A percentile compares a stretch with the other conserved stretches of the same genome.
Conservation (phyloP, 495 filamentous ascomycete species). For the Podospora pseudopauciseta region DNA sequence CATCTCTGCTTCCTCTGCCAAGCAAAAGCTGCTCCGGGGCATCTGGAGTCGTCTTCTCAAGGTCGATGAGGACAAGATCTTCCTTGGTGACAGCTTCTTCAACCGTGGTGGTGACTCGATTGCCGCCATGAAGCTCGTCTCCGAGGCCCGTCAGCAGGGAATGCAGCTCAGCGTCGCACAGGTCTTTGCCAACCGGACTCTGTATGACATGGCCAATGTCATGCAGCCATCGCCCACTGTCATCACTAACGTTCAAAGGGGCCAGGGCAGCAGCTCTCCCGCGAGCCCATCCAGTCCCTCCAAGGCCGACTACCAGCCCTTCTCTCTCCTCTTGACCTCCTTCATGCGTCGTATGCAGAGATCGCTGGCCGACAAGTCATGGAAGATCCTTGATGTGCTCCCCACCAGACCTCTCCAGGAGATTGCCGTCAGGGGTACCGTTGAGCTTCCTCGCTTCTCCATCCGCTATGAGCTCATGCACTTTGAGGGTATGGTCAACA, state of each 20-base stretch:
- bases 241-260: neutral
- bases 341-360: constrained; percentile 8
- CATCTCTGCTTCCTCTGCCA: constrained; percentile 29
- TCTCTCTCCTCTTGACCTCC: constrained; percentile 12
- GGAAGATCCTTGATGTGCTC: constrained; percentile 22
- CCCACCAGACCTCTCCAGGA: constrained; percentile 44
- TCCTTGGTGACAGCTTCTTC: constrained; percentile 58
- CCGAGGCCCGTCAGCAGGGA: constrained; percentile 50
- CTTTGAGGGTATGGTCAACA: constrained; percentile 30
- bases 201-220: constrained; percentile 44
- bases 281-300: neutral
- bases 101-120: constrained; percentile 67
- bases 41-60: constrained; percentile 37
- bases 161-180: constrained; percentile 54
- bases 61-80: constrained; percentile 40
- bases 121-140: constrained; percentile 64
- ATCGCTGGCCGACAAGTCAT: constrained; percentile 12
- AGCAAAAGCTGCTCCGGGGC: constrained; percentile 35
- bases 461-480: constrained; percentile 42
- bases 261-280: neutral
- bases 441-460: constrained; percentile 48
- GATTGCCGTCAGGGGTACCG: constrained; percentile 57
- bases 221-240: constrained; percentile 14
- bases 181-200: constrained; percentile 49
- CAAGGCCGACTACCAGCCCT: constrained; percentile 16